Evolutionary conservation across 495 filamentous ascomycete genomes (phyloP), one percentile per base, ranked within the genome.

Genomic region (Cairneyella variabilis): DNA sequence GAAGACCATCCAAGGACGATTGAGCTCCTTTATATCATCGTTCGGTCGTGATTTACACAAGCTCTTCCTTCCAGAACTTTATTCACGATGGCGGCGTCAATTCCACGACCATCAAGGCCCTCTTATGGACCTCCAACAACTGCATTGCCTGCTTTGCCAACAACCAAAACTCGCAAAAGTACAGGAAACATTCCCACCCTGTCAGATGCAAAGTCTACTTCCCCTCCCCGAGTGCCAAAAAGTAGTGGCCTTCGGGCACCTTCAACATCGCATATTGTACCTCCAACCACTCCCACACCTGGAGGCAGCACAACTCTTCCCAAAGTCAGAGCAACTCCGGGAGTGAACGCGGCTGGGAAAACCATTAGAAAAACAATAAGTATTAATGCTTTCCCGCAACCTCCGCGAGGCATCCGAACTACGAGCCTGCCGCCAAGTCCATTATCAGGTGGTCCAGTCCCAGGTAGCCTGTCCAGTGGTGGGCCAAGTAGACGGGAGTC

Each of bases 331-430:
- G 66, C 77, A 8, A 69, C 76, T 0, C 73, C 76, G 37, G 71
- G 67, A 8, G 51, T 73, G 38, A 81, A 77, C 48, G 71, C 76
- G 9, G 70, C 81, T 8, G 69, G 74, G 8, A 90, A 80, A 63
- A 80, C 79, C n/a, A 62, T 95, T 49, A 80, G 91, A 54, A 89
- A 90, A 63, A 88, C 86, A 0, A 86, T 95, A 54, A 96, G 90
- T 69, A 95, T 95, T 57, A 89, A 89, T 49, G 83, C 90, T 1
- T 96, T 96, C 64, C 91, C 91, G n/a, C 88, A 92, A 53, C 91
- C 91, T 25, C 91, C 91, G 17, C 84, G 82, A 53, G 75, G 71
- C 36, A 69, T 76, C 30, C 76, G 80, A 53, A 64, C 71, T 39
- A 59, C 70, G 30, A 85, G 76, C 64, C 68, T 81, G 3, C 78